Evolutionary conservation across 495 filamentous ascomycete species (phyloP), one percentile per base, ranked within the genome.

Genomic region (Penicillium ochrochloron): DNA sequence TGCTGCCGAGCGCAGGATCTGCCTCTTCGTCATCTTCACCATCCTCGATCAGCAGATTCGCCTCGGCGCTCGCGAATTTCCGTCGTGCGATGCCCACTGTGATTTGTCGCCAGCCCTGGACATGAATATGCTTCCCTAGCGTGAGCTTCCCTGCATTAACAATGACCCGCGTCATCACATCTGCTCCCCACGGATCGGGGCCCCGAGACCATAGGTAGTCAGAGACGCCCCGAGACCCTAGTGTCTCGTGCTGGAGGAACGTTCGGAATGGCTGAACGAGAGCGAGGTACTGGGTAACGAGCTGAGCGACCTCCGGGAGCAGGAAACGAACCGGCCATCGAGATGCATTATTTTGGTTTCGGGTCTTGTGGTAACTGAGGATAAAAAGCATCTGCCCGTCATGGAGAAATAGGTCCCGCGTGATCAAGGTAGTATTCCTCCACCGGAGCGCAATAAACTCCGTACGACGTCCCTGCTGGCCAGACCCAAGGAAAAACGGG

Each of bases 331-430:
- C 42, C 42, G 42, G 42, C 42, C 19, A 46, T 21, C 42, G 42
- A 15, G 42, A 46, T 46, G 19, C 42, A 21, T 46, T 46, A 46
- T 21, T 46, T 21, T 46, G 19, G 42, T 21, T 46, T 17, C 42
- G 19, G 15, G 42, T 46, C 42, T 46, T 46, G 19, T 46, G 19
- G 42, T 46, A 46, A 21, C 42, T 46, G 14, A 46, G 42, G 42
- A 46, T 46, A 46, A 46, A 46, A 5, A 46, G 42, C 19, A 46
- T 46, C 42, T 46, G 19, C 42, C 19, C 42, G 42, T 46, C 42
- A 21, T 5, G 19, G 14, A 46, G 42, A 21, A 46, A 46, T 15
- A 46, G 42, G 42, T 46, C 42, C 15, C 42, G 42, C 42, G 42
- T 46, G 14, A 46, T 46, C 19, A 5, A 21, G 42, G 42, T 46